A percentile compares a stretch with the other conserved stretches of the same genome.
Evolutionary conservation across 2,329 filamentous ascomycete species (phyloP).

Genomic region (Diaporthe caulivora): DNA sequence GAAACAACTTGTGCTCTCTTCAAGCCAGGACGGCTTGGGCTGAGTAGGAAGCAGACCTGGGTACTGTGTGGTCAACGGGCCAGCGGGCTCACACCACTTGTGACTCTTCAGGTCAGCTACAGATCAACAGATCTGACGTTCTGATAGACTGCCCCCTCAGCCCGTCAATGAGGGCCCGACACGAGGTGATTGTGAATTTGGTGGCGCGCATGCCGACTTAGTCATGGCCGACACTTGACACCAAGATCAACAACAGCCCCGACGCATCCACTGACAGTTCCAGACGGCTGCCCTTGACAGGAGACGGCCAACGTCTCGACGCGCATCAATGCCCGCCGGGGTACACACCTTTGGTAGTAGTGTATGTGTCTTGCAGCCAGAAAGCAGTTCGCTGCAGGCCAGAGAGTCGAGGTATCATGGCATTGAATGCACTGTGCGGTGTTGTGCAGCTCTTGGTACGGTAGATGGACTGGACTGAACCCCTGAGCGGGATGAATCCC

Average conservation of each 20-base stretch:
- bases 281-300: slow-evolving; percentile 1
- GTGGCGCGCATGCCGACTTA: slow-evolving; percentile 21
- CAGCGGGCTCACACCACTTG: neutral
- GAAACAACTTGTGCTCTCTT: slow-evolving; percentile 23
- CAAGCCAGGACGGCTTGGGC: neutral
- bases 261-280: slow-evolving; percentile 17
- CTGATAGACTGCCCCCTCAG: slow-evolving; percentile 18
- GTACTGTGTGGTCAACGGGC: neutral
- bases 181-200: slow-evolving; percentile 19
- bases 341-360: too few species aligned
- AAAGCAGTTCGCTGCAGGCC: neutral
- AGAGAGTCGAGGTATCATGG: neutral
- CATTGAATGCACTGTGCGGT: neutral
- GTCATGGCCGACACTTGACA: slow-evolving; percentile 26
- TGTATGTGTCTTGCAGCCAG: neutral
- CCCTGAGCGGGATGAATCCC: slow-evolving; percentile 28
- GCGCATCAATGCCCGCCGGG: neutral
- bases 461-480: neutral
- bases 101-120: neutral
- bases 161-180: slow-evolving; percentile 16
- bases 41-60: neutral
- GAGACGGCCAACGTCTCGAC: slow-evolving; percentile 6
- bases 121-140: slow-evolving; percentile 26
- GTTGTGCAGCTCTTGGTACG: slow-evolving; percentile 17
- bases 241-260: slow-evolving; percentile 26